Evolutionary conservation across 2,329 filamentous ascomycete species (phyloP).

Genomic region (Exophiala phaeomuriformis): DNA sequence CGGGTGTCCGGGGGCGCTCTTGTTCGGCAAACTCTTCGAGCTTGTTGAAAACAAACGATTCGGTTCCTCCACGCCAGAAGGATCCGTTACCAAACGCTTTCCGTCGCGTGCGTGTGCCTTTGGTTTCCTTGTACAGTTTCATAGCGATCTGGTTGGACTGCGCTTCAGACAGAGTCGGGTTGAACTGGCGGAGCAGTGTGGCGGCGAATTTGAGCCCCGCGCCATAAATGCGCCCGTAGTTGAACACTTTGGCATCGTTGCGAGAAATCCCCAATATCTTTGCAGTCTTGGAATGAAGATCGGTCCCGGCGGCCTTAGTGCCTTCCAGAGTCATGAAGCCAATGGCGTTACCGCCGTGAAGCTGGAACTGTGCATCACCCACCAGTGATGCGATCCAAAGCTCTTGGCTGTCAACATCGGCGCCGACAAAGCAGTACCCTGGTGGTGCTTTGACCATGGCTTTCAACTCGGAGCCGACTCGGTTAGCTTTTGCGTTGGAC

Average conservation of each 20-base stretch:
- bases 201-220: conserved; percentile 90
- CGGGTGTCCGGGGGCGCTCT: conserved; percentile 79
- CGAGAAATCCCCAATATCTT: conserved; percentile 86
- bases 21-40: conserved; percentile 97
- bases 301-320: conserved; percentile 86
- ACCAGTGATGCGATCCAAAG: conserved; percentile 96
- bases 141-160: conserved; percentile 69
- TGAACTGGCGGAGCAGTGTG: conserved; percentile 86
- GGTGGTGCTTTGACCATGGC: conserved; percentile 89
- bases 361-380: conserved; percentile 86
- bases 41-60: conserved; percentile 97
- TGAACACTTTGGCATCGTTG: conserved; percentile 96
- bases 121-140: conserved; percentile 79
- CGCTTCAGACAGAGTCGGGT: conserved; percentile 70
- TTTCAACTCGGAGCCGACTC: conserved; percentile 93
- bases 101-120: conserved; percentile 75
- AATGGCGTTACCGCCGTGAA: conserved; percentile 93
- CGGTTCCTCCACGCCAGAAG: conserved; percentile 94
- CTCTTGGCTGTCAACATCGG: conserved; percentile 95
- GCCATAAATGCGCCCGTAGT: conserved; percentile 98
- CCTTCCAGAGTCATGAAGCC: conserved; percentile 99
- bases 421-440: conserved; percentile 89
- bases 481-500: conserved; percentile 91
- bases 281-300: conserved; percentile 89
- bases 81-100: conserved; percentile 60